phyloP scores from a whole-genome alignment of 306 rosid genomes.

The Rosa multiflora region DNA sequence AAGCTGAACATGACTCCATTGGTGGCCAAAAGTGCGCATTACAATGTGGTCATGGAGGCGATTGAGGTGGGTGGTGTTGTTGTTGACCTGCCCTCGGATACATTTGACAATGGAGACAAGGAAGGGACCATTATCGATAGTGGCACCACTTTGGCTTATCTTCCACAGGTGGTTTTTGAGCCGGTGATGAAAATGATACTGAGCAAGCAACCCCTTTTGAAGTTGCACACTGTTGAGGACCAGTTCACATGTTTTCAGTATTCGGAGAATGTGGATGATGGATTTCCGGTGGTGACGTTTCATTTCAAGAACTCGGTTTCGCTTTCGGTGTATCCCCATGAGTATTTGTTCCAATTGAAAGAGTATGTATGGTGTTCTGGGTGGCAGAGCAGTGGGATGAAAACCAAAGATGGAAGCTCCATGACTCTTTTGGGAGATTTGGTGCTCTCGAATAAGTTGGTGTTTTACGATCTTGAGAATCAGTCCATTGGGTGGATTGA shows the following conservation, averaged over 20 bases:
- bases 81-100: slow-evolving; percentile 58
- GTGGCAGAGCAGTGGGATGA: slow-evolving; percentile 21
- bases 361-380: slow-evolving; percentile 20
- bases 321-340: slow-evolving; percentile 14
- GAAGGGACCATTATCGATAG: slow-evolving; percentile 86
- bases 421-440: slow-evolving; percentile 9
- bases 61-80: slow-evolving; percentile 62
- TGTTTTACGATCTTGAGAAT: slow-evolving; percentile 15
- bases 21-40: slow-evolving; percentile 66
- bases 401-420: not conserved
- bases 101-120: slow-evolving; percentile 49
- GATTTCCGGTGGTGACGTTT: slow-evolving; percentile 19
- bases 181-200: slow-evolving; percentile 52
- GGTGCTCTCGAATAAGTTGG: slow-evolving; percentile 23
- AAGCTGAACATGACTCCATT: slow-evolving; percentile 51
- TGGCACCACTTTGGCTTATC: slow-evolving; percentile 92
- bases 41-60: slow-evolving; percentile 76
- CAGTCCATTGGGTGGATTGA: slow-evolving; percentile 17
- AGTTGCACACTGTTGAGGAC: slow-evolving; percentile 41
- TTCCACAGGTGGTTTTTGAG: slow-evolving; percentile 53
- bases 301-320: slow-evolving; percentile 22
- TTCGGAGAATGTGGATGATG: not conserved
- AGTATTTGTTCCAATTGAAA: slow-evolving; percentile 15
- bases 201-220: slow-evolving; percentile 39
- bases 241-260: slow-evolving; percentile 57